Percentiles rank a stretch among this genome's conserved stretches.
These are phyloP conservation scores for Cystobasidium pallidum DNA, from an alignment of 1,284 basidiomycete genomes.

Conservation along the genomic window DNA sequence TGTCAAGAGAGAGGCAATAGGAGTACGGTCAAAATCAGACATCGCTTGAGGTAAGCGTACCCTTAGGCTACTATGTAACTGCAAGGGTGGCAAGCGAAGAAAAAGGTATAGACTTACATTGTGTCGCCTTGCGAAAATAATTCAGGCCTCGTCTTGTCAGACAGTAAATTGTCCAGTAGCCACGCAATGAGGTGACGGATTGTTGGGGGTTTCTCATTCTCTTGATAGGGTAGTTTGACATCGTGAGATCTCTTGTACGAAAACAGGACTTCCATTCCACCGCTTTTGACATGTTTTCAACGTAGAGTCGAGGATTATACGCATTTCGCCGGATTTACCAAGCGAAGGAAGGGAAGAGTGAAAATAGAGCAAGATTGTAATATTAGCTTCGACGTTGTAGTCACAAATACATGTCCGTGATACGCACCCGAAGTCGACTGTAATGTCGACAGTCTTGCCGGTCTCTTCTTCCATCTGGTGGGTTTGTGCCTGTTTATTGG, in stretches of 20 bases:
- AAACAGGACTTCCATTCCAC: constrained; percentile 82
- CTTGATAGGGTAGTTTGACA: constrained; percentile 64
- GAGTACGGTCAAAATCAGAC: background rate
- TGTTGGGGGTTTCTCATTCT: constrained; percentile 58
- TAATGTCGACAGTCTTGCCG: constrained; percentile 37
- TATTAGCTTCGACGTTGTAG: too few relatives aligned
- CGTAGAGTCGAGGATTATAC: too few relatives aligned
- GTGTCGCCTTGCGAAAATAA: constrained; percentile 85
- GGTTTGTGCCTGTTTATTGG: background rate
- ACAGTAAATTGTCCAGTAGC: constrained; percentile 75
- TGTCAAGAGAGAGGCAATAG: constrained; percentile 55
- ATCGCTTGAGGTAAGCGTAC: too few relatives aligned
- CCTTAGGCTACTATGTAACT: too few relatives aligned
- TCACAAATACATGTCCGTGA: too few relatives aligned
- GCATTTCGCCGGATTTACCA: too few relatives aligned
- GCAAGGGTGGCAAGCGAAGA: background rate
- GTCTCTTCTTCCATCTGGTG: background rate
- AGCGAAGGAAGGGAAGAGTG: background rate
- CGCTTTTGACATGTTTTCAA: constrained; percentile 59
- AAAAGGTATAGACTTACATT: constrained; percentile 68
- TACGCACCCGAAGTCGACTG: constrained; percentile 48
- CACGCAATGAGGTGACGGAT: constrained; percentile 77
- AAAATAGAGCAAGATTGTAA: too few relatives aligned
- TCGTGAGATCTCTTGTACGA: constrained; percentile 67
- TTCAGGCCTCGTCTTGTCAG: constrained; percentile 74